Evolutionary conservation across 345 rosid species (phyloP).

Genomic region (Salix udensis): DNA sequence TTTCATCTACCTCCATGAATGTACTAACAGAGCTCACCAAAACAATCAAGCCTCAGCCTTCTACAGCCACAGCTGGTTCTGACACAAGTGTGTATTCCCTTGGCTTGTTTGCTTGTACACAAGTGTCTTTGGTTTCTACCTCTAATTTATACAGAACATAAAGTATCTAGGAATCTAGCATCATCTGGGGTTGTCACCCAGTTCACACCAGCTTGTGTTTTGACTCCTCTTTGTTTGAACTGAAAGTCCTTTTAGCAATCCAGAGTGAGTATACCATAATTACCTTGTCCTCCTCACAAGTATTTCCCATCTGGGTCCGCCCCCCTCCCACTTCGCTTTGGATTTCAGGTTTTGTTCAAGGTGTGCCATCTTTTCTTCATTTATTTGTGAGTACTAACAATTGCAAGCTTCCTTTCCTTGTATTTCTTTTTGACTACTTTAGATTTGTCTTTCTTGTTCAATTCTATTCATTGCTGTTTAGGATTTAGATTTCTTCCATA

Average conservation of each 20-base stretch:
- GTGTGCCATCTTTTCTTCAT: slow-evolving; percentile 32
- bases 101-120: neutral
- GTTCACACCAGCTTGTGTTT: slow-evolving; percentile 25
- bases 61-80: neutral
- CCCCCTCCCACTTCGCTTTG: neutral
- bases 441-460: neutral
- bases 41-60: neutral
- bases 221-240: slow-evolving; percentile 2
- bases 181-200: slow-evolving; percentile 23
- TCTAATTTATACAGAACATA: neutral
- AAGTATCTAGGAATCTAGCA: slow-evolving; percentile 22
- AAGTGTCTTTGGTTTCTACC: neutral
- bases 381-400: neutral
- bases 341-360: slow-evolving; percentile 21
- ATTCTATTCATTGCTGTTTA: neutral
- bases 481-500: neutral
- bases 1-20: neutral
- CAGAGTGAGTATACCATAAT: slow-evolving; percentile 11
- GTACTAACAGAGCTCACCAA: neutral
- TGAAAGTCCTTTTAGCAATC: neutral
- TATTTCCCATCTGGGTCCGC: slow-evolving; percentile 11
- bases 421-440: slow-evolving; percentile 4
- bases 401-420: neutral
- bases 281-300: slow-evolving; percentile 4
- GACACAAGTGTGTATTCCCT: neutral